These are phyloP conservation scores for Trapa incisa DNA, from an alignment of 345 rosid species.

Conservation along the genomic window DNA sequence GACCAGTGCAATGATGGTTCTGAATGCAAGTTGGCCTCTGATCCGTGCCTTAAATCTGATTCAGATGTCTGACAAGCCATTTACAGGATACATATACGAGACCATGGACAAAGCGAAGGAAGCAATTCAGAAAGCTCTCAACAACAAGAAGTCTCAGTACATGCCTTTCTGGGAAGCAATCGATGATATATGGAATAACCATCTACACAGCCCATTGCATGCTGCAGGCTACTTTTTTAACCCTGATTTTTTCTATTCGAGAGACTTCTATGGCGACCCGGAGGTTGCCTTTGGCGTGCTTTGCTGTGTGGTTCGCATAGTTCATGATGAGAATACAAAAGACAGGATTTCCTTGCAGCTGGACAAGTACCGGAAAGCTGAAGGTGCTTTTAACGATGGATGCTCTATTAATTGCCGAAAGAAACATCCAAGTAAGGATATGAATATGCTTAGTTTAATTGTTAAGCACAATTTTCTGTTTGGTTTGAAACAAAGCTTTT, in stretches of 20 bases:
- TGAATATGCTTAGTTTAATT: neutral
- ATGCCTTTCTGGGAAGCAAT: slow-evolving; percentile 41
- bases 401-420: slow-evolving; percentile 20
- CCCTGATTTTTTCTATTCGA: slow-evolving; percentile 40
- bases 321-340: slow-evolving; percentile 18
- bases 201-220: slow-evolving; percentile 54
- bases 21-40: slow-evolving; percentile 37
- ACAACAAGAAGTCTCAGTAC: slow-evolving; percentile 18
- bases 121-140: slow-evolving; percentile 22
- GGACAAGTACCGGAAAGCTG: slow-evolving; percentile 25
- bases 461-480: neutral
- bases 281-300: slow-evolving; percentile 40
- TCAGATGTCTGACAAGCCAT: slow-evolving; percentile 21
- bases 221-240: slow-evolving; percentile 57
- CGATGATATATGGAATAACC: slow-evolving; percentile 45
- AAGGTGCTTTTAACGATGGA: slow-evolving; percentile 33
- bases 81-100: slow-evolving; percentile 47
- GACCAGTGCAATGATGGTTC: slow-evolving; percentile 28
- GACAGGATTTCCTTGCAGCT: slow-evolving; percentile 25
- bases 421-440: slow-evolving; percentile 34
- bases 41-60: slow-evolving; percentile 28
- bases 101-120: slow-evolving; percentile 49
- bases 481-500: neutral
- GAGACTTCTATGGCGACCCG: slow-evolving; percentile 25
- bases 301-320: slow-evolving; percentile 26